phyloP scores from a whole-genome alignment of 2,329 filamentous ascomycete genomes.

The Coniochaeta pulveracea region DNA sequence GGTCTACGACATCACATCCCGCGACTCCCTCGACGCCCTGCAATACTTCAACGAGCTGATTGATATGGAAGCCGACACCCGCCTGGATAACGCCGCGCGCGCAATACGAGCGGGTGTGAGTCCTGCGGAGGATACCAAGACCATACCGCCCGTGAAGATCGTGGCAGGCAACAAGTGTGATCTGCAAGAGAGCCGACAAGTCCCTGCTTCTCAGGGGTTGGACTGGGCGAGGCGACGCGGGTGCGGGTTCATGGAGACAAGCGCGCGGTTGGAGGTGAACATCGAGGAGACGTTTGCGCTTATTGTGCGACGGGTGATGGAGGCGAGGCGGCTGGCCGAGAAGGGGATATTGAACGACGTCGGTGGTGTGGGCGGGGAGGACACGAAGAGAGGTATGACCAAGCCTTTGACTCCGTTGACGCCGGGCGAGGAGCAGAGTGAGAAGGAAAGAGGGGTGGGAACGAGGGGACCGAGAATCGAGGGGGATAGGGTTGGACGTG shows the following conservation, averaged over 20 bases:
- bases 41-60: conserved; percentile 75
- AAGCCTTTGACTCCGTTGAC: conserved; percentile 46
- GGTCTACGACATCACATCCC: conserved; percentile 76
- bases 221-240: conserved; percentile 64
- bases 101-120: conserved; percentile 34
- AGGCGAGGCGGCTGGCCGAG: conserved; percentile 40
- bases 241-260: conserved; percentile 87
- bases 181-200: conserved; percentile 55
- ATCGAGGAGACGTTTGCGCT: conserved; percentile 81
- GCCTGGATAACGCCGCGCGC: conserved; percentile 49
- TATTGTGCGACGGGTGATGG: conserved; percentile 50
- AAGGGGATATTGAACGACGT: conserved; percentile 24
- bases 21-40: conserved; percentile 56
- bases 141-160: conserved; percentile 67
- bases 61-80: conserved; percentile 67
- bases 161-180: conserved; percentile 84
- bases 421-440: conserved; percentile 16
- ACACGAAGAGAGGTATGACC: conserved; percentile 42
- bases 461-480: conserved; percentile 30
- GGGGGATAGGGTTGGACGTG: conserved; percentile 30
- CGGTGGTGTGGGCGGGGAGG: conserved; percentile 18
- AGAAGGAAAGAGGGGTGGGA: conserved; percentile 32
- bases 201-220: conserved; percentile 58
- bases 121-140: conserved; percentile 26
- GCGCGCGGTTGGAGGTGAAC: conserved; percentile 72